Evolutionary conservation across 495 filamentous ascomycete species (phyloP).

Genomic region (Poronia punctata): DNA sequence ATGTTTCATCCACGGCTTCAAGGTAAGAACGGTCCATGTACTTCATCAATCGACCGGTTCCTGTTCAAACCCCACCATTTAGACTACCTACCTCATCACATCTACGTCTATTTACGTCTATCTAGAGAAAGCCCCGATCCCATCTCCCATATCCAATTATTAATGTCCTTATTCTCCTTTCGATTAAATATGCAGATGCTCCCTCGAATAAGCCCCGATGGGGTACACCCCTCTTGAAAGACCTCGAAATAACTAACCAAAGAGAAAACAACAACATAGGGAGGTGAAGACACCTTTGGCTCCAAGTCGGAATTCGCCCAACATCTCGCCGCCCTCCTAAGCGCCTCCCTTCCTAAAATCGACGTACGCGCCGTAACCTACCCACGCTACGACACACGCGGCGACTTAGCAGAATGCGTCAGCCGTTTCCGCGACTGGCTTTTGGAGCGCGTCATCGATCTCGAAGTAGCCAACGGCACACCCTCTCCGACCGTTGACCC

Average conservation of each 20-base stretch:
- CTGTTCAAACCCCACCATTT: not conserved
- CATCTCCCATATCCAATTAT: too few relatives aligned
- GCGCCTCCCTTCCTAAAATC: slow-evolving; percentile 65
- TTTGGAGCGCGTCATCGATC: slow-evolving; percentile 83
- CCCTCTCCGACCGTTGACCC: slow-evolving; percentile 85
- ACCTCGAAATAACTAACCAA: slow-evolving; percentile 3
- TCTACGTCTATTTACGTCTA: not conserved
- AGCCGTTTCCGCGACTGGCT: slow-evolving; percentile 84
- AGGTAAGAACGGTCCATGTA: slow-evolving; percentile 52
- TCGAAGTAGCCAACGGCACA: slow-evolving; percentile 79
- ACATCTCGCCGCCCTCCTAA: slow-evolving; percentile 63
- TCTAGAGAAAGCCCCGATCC: too few relatives aligned
- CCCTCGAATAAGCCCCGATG: too few relatives aligned
- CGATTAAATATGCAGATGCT: too few relatives aligned
- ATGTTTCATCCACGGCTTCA: slow-evolving; percentile 96
- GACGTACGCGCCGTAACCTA: slow-evolving; percentile 66
- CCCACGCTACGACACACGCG: slow-evolving; percentile 86
- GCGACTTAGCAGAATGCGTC: slow-evolving; percentile 77
- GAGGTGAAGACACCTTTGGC: slow-evolving; percentile 81
- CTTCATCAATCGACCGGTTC: not conserved
- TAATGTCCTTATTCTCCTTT: too few relatives aligned
- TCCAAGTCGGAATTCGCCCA: slow-evolving; percentile 57
- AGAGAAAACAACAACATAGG: slow-evolving; percentile 42
- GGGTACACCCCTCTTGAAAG: not conserved
- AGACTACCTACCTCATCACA: not conserved